phyloP scores from a whole-genome alignment of 2,329 filamentous ascomycete genomes.

The Penicillium sclerotigenum region DNA sequence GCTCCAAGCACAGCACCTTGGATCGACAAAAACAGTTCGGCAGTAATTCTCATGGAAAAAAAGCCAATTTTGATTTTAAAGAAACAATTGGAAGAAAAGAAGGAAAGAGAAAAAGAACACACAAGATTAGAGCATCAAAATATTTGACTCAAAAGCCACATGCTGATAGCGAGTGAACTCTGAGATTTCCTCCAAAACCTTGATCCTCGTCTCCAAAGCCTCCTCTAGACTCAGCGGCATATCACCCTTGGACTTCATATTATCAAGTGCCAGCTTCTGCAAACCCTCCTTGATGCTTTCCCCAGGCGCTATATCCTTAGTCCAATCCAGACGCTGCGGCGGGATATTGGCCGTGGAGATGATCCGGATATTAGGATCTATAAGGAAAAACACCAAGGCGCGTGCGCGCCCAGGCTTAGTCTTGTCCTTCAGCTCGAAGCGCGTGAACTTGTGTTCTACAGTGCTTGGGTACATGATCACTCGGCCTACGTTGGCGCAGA shows the following conservation, averaged over 20 bases:
- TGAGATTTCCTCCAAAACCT: slow-evolving; percentile 19
- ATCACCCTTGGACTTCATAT: slow-evolving; percentile 19
- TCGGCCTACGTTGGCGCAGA: slow-evolving; percentile 20
- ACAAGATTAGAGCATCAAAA: slow-evolving; percentile 19
- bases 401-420: slow-evolving; percentile 53
- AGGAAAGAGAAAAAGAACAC: background rate
- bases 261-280: slow-evolving; percentile 21
- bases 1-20: background rate
- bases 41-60: background rate
- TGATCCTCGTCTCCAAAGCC: slow-evolving; percentile 36
- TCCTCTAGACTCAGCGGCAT: slow-evolving; percentile 39
- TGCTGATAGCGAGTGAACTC: slow-evolving; percentile 31
- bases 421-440: slow-evolving; percentile 51
- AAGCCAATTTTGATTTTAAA: background rate
- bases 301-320: slow-evolving; percentile 32
- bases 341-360: slow-evolving; percentile 54
- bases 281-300: slow-evolving; percentile 11
- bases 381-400: slow-evolving; percentile 56
- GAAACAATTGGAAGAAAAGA: background rate
- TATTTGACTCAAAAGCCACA: slow-evolving; percentile 30
- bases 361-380: slow-evolving; percentile 56
- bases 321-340: slow-evolving; percentile 51
- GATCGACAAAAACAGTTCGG: background rate
- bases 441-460: slow-evolving; percentile 51
- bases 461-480: slow-evolving; percentile 32